phyloP scores from a whole-genome alignment of 2,329 filamentous ascomycete species.

The Alternaria brassicicola region DNA sequence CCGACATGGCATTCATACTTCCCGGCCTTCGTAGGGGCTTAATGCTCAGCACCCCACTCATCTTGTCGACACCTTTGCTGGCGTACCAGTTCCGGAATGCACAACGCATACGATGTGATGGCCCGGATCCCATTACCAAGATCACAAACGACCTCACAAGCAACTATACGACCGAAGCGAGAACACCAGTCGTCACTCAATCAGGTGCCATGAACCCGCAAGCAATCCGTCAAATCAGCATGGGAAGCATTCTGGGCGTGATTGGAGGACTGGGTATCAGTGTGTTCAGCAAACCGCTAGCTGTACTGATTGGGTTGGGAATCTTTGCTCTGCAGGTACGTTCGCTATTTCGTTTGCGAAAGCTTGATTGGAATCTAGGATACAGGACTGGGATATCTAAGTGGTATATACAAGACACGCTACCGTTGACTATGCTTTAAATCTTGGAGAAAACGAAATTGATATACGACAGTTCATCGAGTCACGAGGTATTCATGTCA shows the following conservation, averaged over 20 bases:
- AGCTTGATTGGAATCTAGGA: not conserved
- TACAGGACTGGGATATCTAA: conserved; percentile 11
- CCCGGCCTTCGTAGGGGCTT: conserved; percentile 50
- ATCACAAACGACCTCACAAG: conserved; percentile 46
- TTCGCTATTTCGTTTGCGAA: conserved; percentile 1
- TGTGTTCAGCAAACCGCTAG: conserved; percentile 73
- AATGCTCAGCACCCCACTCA: conserved; percentile 44
- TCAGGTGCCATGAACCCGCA: conserved; percentile 50
- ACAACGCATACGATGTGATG: conserved; percentile 47
- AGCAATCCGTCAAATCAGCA: conserved; percentile 53
- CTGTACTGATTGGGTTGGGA: conserved; percentile 68
- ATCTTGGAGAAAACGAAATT: conserved; percentile 13
- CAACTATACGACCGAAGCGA: conserved; percentile 49
- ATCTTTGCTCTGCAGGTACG: conserved; percentile 69
- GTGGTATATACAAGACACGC: conserved; percentile 12
- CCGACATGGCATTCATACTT: conserved; percentile 49
- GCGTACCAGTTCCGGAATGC: conserved; percentile 32
- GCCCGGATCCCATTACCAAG: conserved; percentile 41
- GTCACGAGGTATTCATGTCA: conserved; percentile 58
- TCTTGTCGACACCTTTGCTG: conserved; percentile 43
- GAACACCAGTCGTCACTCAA: conserved; percentile 47
- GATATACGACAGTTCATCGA: conserved; percentile 53
- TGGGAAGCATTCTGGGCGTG: conserved; percentile 54
- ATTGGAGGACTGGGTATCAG: conserved; percentile 67
- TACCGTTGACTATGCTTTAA: conserved; percentile 12